Evolutionary conservation across 169 alveolate species (phyloP), one percentile per base, ranked within the genome.

Genomic region (Plasmodium fragile): DNA sequence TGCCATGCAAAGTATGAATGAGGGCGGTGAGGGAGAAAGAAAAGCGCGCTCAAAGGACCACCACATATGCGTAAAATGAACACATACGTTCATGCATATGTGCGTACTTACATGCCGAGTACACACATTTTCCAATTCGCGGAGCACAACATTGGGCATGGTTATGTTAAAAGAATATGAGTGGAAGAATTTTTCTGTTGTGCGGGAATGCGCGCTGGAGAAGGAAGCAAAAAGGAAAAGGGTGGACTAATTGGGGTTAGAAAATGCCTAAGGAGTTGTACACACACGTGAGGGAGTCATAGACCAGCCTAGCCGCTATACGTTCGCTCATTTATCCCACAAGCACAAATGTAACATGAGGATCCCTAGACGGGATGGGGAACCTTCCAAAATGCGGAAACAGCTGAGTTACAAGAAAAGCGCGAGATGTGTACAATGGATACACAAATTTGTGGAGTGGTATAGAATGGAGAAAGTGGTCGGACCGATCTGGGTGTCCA

Each of bases 391-490:
- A 43, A 72, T 52, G 30, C 45, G 80, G 28, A 34, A 72, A 85
- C 36, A 34, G 59, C 69, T 85, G 28, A 41, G 77, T 85, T 85
- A 85, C 32, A 85, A 85, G 59, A 85, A 75, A 72, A 30, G 69
- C n/a, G 75, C 93, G 2, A 72, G 69, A 30, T 85, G 18, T 75
- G 28, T 85, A 75, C 32, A 53, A 22, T 52, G 39, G 53, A 8
- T 85, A 25, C 69, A 85, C 59, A 69, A 77, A n/a, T 85, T 85
- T 85, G 85, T 85, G 25, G 49, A 85, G 70, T 85, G 93, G 93
- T 85, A 85, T 75, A 73, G 80, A 85, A 85, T 85, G 85, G 93
- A 85, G 55, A 53, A 52, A 75, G 87, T 34, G 28, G 59, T 85
- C 30, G 93, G 93, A 3, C 93, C 93, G n/a, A 59, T 75, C 30